Percentiles rank a stretch among this genome's conserved stretches.
Conservation (phyloP, 2,329 filamentous ascomycete genomes). For the Hymenoscyphus fructigenus region DNA sequence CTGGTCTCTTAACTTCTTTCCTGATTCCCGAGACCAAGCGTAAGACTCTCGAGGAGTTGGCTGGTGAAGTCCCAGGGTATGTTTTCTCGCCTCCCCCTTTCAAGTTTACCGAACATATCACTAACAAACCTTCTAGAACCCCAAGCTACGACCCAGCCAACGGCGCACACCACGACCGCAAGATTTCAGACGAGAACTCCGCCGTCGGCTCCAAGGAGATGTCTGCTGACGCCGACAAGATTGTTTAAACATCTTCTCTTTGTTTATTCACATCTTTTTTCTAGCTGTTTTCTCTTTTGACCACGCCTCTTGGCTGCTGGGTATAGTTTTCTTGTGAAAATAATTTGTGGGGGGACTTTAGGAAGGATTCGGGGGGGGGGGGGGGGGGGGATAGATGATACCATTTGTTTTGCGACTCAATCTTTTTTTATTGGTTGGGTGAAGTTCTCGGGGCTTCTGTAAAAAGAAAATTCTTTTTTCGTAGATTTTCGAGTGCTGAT, state of each 20-base stretch:
- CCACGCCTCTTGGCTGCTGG: too few relatives aligned
- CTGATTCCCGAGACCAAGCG: constrained; percentile 77
- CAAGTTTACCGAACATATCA: neutral
- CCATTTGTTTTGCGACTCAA: too few relatives aligned
- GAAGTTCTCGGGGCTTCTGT: too few relatives aligned
- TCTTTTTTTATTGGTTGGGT: too few relatives aligned
- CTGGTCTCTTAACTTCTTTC: constrained; percentile 65
- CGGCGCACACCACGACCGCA: neutral
- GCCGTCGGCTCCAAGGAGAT: neutral
- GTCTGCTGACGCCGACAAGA: neutral
- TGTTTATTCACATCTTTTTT: neutral
- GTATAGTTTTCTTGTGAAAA: too few relatives aligned
- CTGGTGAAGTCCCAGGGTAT: constrained; percentile 50
- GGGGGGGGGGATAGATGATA: too few relatives aligned
- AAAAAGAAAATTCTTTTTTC: too few relatives aligned
- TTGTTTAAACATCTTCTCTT: neutral
- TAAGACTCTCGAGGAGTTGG: constrained; percentile 69
- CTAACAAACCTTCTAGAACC: constrained; percentile 11
- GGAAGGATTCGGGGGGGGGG: too few relatives aligned
- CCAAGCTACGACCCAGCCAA: constrained; percentile 17
- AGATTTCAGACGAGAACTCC: constrained; percentile 10
- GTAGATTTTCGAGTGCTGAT: too few relatives aligned
- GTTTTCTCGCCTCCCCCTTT: neutral
- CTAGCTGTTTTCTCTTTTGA: neutral
- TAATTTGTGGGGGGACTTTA: too few relatives aligned